A percentile compares a stretch with the other conserved stretches of the same genome.
Evolutionary conservation across 2,329 filamentous ascomycete species (phyloP).

Genomic region (Colletotrichum phormii): DNA sequence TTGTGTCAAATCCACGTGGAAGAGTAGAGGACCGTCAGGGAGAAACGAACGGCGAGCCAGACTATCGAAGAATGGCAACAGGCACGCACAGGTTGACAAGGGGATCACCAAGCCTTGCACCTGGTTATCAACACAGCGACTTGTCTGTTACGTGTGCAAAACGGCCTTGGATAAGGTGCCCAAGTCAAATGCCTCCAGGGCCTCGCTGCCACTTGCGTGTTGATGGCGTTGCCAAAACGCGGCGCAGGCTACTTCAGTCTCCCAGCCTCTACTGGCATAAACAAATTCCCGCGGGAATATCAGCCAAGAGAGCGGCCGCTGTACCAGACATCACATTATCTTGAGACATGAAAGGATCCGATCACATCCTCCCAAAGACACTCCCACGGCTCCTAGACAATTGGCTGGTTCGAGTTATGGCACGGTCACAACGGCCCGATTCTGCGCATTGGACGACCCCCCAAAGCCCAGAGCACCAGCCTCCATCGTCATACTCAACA

Average conservation of each 20-base stretch:
- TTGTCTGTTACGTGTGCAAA: background rate
- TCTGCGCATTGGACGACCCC: background rate
- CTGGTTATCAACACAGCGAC: background rate
- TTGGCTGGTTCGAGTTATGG: background rate
- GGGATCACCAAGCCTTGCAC: background rate
- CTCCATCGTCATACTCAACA: background rate
- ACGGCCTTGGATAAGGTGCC: background rate
- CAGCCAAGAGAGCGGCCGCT: background rate
- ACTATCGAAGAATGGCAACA: background rate
- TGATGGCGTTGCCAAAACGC: background rate
- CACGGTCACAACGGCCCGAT: slow-evolving; percentile 1
- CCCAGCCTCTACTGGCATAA: background rate
- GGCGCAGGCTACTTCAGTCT: background rate
- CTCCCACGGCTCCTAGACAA: background rate
- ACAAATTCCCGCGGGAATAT: background rate
- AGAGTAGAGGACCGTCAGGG: background rate
- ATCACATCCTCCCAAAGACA: background rate
- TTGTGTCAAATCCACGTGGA: slow-evolving; percentile 21
- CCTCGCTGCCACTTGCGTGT: background rate
- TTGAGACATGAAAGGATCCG: background rate
- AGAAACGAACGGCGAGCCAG: background rate
- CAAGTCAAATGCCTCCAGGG: background rate
- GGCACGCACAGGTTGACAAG: background rate
- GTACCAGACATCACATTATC: background rate
- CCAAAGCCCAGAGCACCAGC: background rate